These are phyloP conservation scores for Ettlia oleoabundans DNA, from an alignment of 139 green algal species.

Conservation along the genomic window DNA sequence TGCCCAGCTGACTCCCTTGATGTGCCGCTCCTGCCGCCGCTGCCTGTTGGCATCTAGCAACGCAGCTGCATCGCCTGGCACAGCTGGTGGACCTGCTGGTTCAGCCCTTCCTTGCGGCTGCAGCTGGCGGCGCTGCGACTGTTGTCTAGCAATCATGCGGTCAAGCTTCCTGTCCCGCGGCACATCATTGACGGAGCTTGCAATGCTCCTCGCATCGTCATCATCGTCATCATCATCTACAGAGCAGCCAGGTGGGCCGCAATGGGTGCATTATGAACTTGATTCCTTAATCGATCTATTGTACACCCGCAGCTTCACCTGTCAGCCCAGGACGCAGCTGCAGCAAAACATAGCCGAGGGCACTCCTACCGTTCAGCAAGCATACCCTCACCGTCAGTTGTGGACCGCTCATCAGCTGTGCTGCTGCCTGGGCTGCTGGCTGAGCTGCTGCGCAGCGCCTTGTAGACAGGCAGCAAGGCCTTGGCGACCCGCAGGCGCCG, in stretches of 20 bases:
- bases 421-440: neutral
- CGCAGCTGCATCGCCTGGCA: neutral
- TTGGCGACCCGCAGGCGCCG: conserved; percentile 47
- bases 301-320: too few relatives aligned
- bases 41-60: neutral
- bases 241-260: neutral
- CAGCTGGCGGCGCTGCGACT: neutral
- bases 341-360: neutral
- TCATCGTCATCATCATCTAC: too few relatives aligned
- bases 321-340: too few relatives aligned
- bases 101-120: neutral
- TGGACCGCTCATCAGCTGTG: neutral
- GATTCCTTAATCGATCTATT: too few relatives aligned
- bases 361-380: too few relatives aligned
- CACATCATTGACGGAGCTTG: conserved; percentile 14
- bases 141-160: neutral
- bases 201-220: neutral
- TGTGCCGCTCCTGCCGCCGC: neutral
- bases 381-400: conserved; percentile 3
- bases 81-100: neutral
- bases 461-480: conserved; percentile 46
- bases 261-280: too few relatives aligned
- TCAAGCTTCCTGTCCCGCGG: conserved; percentile 18
- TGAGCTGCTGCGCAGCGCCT: neutral
- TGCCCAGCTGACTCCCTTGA: conserved; percentile 14